phyloP scores from a whole-genome alignment of 306 rosid species.

The Citrullus mucosospermus region DNA sequence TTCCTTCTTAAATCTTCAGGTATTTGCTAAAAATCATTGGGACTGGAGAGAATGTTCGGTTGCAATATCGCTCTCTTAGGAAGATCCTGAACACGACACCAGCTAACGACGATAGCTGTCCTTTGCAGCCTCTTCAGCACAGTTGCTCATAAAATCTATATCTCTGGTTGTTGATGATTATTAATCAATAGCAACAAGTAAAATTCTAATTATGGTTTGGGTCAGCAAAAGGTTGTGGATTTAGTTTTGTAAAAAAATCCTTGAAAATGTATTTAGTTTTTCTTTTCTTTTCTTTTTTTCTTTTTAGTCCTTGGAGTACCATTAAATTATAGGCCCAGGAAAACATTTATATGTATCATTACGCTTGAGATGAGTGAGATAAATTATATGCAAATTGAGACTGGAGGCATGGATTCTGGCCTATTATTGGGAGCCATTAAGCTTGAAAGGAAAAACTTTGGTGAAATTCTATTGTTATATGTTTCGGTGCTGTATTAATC shows the following conservation, averaged over 20 bases:
- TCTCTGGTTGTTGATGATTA: neutral
- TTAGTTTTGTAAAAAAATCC: neutral
- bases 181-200: neutral
- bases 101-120: slow-evolving; percentile 25
- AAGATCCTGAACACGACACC: slow-evolving; percentile 39
- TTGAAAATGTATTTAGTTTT: neutral
- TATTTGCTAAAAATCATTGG: slow-evolving; percentile 81
- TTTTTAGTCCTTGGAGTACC: neutral
- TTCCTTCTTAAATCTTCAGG: slow-evolving; percentile 32
- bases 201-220: neutral
- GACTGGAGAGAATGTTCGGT: slow-evolving; percentile 78
- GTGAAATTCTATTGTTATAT: no score
- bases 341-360: neutral
- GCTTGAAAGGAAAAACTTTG: no score
- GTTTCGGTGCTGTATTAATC: no score
- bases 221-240: neutral
- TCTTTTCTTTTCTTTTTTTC: neutral
- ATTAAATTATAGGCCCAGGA: neutral
- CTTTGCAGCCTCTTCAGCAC: slow-evolving; percentile 45
- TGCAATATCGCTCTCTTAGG: slow-evolving; percentile 91
- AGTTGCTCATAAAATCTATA: slow-evolving; percentile 27
- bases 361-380: neutral
- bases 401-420: neutral
- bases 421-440: no score
- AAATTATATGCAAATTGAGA: neutral